Evolutionary conservation across 2,329 filamentous ascomycete genomes (phyloP), one percentile per base, ranked within the genome.

Genomic region (Fonsecaea erecta): DNA sequence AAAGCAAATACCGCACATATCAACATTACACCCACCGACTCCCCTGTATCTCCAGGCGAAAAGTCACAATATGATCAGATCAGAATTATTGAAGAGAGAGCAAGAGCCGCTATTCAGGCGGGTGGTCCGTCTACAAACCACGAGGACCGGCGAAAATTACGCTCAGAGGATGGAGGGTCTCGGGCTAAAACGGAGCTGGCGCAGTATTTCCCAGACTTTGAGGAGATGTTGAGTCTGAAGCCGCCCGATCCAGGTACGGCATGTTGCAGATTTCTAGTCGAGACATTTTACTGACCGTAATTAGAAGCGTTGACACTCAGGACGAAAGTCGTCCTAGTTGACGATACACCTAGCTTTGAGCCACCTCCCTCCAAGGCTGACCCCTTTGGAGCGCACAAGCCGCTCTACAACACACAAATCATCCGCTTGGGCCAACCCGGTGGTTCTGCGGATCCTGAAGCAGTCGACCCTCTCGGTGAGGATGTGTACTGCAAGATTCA

Each of bases 101-200:
- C 70, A 37, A 69, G 65, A 51, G 68, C 65, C 37, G 62, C 66
- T 30, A 70, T 72, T 8, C 63, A 62, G 40, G 65, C 46, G 26
- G 43, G 57, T 28, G 28, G 53, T 18, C 51, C 53, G 34, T 53
- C 67, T 34, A 37, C 64, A 34, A 21, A 62, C 28, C 54, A 67
- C 46, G 69, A 87, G 66, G 88, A 91, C 71, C 90, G 86, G 76
- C 81, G 93, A 73, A 94, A 92, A 75, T 81, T 97, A 75, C 87
- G 94, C 68, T 96, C 92, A 59, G 91, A 96, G 73, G 92, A 96
- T 75, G 85, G 85, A 73, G 90, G 90, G 11, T 89, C 89, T 58
- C 85, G 92, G 71, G 89, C 93, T 79, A 97, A 96, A 83, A 97
- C 93, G 78, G 93, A 97, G 75, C 84, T 98, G 67, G 89, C 93